Conservation (phyloP, 768 basidiomycete species). For the Tylopilus sp. region DNA sequence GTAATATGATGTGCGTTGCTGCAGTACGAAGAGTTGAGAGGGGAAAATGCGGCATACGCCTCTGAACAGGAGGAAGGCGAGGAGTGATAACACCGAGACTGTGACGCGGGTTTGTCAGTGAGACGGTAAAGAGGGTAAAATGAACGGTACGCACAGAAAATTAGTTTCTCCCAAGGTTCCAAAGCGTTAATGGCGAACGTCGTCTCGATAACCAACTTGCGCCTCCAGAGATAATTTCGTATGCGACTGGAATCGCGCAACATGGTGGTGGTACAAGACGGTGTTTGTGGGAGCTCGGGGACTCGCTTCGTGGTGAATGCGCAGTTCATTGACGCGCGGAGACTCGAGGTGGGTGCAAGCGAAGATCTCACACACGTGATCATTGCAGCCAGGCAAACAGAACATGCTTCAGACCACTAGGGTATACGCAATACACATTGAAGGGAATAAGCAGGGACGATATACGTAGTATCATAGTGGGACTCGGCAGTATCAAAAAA, state of each 20-base stretch:
- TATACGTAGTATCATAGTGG: conserved; percentile 11
- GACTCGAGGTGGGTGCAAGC: not conserved
- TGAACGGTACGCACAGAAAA: conserved; percentile 45
- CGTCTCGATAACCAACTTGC: conserved; percentile 53
- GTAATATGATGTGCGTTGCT: conserved; percentile 57
- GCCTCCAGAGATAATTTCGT: conserved; percentile 45
- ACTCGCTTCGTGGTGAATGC: not conserved
- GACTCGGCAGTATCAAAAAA: conserved; percentile 3
- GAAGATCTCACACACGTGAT: not conserved
- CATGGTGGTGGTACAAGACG: conserved; percentile 3
- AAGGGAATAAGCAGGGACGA: conserved; percentile 10
- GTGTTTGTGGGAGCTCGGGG: not conserved
- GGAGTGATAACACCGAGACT: conserved; percentile 41
- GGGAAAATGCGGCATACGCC: conserved; percentile 59
- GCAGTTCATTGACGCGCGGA: too few relatives aligned
- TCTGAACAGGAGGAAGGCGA: conserved; percentile 45
- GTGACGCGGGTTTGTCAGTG: not conserved
- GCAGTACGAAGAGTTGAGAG: conserved; percentile 50
- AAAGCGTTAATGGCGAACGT: conserved; percentile 59
- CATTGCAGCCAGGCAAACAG: not conserved
- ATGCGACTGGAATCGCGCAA: conserved; percentile 18
- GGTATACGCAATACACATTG: conserved; percentile 16
- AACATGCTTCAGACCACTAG: not conserved
- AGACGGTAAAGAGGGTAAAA: not conserved
- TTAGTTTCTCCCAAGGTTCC: conserved; percentile 67